Conservation (phyloP, 768 basidiomycete genomes). For the Rhodotorula paludigena region DNA sequence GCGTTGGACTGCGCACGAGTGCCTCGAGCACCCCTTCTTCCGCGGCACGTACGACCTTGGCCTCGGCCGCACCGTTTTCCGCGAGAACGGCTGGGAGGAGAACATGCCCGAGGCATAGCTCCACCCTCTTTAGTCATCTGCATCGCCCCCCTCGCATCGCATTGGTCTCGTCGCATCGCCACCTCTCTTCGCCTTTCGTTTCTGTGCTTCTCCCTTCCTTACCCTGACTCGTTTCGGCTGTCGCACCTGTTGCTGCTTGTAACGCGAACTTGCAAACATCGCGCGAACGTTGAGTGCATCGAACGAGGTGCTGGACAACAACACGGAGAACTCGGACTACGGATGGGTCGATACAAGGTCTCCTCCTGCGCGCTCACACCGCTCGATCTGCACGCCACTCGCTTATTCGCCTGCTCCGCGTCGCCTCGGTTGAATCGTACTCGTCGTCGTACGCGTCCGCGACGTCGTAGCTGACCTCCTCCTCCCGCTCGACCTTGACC, state of each 20-base stretch:
- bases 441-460: neutral
- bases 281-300: neutral
- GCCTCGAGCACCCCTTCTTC: constrained; percentile 76
- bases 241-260: neutral
- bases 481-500: neutral
- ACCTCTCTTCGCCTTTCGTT: neutral
- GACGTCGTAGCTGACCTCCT: neutral
- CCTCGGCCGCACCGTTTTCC: constrained; percentile 16
- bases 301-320: neutral
- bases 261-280: neutral
- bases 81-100: neutral
- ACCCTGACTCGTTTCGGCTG: neutral
- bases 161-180: neutral
- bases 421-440: neutral
- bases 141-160: neutral
- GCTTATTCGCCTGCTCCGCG: too few relatives aligned
- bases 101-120: neutral
- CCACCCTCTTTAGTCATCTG: neutral
- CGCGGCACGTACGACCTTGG: constrained; percentile 31
- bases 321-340: too few relatives aligned
- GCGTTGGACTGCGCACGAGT: constrained; percentile 71
- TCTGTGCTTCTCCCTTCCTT: neutral
- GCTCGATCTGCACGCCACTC: too few relatives aligned
- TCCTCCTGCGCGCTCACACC: too few relatives aligned
- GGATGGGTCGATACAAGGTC: too few relatives aligned